Evolutionary conservation across 768 basidiomycete species (phyloP).

Genomic region (Auriscalpium orientale): DNA sequence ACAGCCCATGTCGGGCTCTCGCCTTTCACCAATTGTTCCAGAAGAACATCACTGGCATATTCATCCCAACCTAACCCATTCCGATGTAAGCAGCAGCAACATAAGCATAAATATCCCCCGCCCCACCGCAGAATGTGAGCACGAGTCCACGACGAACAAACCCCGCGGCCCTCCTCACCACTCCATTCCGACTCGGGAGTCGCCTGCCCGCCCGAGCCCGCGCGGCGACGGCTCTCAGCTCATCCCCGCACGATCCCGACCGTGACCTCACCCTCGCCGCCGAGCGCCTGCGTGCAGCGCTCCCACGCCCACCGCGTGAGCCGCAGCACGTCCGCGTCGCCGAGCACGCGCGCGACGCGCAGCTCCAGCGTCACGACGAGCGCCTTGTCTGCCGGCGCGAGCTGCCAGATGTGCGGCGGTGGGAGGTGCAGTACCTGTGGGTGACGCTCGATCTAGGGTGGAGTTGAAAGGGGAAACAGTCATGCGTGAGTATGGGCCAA

Average conservation of each 20-base stretch:
- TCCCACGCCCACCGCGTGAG: conserved; percentile 77
- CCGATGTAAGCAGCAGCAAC: too few species aligned
- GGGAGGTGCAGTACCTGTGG: conserved; percentile 78
- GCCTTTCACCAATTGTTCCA: too few species aligned
- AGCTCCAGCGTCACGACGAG: conserved; percentile 76
- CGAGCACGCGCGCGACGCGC: conserved; percentile 59
- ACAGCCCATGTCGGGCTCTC: too few species aligned
- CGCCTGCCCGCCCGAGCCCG: too few species aligned
- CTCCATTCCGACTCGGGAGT: too few species aligned
- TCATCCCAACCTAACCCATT: too few species aligned
- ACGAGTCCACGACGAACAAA: too few species aligned
- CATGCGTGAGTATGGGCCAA: not conserved
- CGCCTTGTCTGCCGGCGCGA: conserved; percentile 38
- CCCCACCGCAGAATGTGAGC: too few species aligned
- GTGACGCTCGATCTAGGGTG: conserved; percentile 66
- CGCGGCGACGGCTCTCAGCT: not conserved
- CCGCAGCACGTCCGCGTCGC: conserved; percentile 62
- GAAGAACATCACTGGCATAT: too few species aligned
- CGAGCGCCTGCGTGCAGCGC: conserved; percentile 47
- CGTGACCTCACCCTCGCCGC: conserved; percentile 48
- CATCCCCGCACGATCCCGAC: conserved; percentile 64
- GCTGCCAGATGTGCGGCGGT: conserved; percentile 85
- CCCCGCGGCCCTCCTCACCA: too few species aligned
- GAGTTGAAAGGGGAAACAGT: not conserved
- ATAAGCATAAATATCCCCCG: too few species aligned